Conservation (phyloP, 2,329 filamentous ascomycete species). For the Penicillium sp. region DNA sequence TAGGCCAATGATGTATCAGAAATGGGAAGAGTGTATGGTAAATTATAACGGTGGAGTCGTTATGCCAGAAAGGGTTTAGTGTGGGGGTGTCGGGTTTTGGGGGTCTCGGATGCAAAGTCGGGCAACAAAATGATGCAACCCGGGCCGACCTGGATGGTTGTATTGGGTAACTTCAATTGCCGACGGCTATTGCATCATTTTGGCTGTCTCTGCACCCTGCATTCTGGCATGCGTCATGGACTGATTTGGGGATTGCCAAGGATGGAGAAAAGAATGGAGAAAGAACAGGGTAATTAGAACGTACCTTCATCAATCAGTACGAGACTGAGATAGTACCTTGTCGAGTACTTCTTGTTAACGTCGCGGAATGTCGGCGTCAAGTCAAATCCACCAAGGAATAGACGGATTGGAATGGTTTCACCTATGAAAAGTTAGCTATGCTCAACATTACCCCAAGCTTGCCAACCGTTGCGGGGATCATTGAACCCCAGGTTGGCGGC, state of each 20-base stretch:
- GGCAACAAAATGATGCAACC: slow-evolving; percentile 14
- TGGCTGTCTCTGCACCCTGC: slow-evolving; percentile 4
- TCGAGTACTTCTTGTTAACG: slow-evolving; percentile 99
- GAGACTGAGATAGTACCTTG: slow-evolving; percentile 92
- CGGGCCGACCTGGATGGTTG: slow-evolving; percentile 18
- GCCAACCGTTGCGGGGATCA: background rate
- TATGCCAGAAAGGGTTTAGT: slow-evolving; percentile 26
- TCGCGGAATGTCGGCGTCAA: slow-evolving; percentile 97
- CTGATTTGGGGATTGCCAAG: background rate
- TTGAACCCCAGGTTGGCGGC: background rate
- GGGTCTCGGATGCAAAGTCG: slow-evolving; percentile 15
- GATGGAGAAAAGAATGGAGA: background rate
- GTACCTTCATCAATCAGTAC: slow-evolving; percentile 92
- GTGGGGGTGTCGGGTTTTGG: slow-evolving; percentile 29
- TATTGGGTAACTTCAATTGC: slow-evolving; percentile 32
- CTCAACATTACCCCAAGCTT: background rate
- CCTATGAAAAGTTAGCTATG: slow-evolving; percentile 45
- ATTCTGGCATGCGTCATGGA: slow-evolving; percentile 4
- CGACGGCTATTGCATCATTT: slow-evolving; percentile 35
- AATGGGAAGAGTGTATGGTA: slow-evolving; percentile 14
- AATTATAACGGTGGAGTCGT: slow-evolving; percentile 19
- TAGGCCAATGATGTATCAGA: slow-evolving; percentile 4
- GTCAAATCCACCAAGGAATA: slow-evolving; percentile 97
- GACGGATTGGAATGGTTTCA: slow-evolving; percentile 90
- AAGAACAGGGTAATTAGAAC: background rate